Evolutionary conservation across 1,284 basidiomycete genomes (phyloP).

Genomic region (Leccinum fallax): DNA sequence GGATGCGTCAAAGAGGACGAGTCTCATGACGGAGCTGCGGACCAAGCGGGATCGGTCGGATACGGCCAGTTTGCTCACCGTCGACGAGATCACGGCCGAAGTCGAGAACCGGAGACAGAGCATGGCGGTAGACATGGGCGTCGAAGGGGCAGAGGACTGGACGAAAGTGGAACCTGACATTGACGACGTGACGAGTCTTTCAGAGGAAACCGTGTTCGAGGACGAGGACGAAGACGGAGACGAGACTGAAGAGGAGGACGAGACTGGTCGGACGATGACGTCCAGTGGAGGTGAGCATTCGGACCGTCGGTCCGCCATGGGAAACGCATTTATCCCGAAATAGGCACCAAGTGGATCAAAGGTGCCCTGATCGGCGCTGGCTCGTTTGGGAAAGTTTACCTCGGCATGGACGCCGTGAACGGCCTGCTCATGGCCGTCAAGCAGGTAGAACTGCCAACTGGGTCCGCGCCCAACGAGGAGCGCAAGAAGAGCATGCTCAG

Average conservation of each 20-base stretch:
- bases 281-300: conserved; percentile 61
- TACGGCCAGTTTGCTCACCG: conserved; percentile 89
- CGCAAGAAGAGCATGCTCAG: conserved; percentile 94
- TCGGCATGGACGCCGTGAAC: conserved; percentile 95
- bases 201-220: conserved; percentile 50
- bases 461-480: conserved; percentile 87
- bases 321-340: conserved; percentile 13
- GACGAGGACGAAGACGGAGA: conserved; percentile 44
- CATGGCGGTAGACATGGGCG: conserved; percentile 46
- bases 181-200: conserved; percentile 39
- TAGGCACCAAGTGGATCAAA: conserved; percentile 96
- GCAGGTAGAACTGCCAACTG: conserved; percentile 93
- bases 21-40: conserved; percentile 76
- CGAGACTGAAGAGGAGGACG: conserved; percentile 53
- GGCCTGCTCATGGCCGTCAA: conserved; percentile 99
- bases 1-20: conserved; percentile 69
- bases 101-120: conserved; percentile 83
- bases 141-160: conserved; percentile 66
- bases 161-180: conserved; percentile 58
- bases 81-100: conserved; percentile 97
- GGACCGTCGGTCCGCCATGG: background rate
- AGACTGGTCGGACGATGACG: conserved; percentile 58
- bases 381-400: conserved; percentile 93
- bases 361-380: conserved; percentile 97
- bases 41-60: conserved; percentile 85